Evolutionary conservation across 116 monocot genomes (phyloP).

Genomic region (Thalassia testudinum): DNA sequence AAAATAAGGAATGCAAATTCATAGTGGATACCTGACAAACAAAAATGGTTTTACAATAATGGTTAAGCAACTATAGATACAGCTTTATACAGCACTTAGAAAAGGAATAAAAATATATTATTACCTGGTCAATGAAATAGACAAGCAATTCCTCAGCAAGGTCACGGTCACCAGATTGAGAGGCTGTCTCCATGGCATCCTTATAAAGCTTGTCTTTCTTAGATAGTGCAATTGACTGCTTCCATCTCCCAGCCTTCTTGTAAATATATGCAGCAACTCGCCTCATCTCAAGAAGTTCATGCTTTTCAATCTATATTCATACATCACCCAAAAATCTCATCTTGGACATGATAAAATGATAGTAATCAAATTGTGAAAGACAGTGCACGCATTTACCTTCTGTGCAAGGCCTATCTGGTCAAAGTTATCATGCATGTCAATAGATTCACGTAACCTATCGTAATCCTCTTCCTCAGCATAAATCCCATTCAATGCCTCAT

Average conservation of each 20-base stretch:
- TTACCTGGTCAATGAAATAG: conserved; percentile 98
- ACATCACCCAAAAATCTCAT: neutral
- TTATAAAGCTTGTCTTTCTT: conserved; percentile 98
- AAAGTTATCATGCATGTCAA: conserved; percentile 99
- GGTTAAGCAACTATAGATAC: too few species aligned
- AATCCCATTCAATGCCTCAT: conserved; percentile 97
- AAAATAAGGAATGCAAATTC: too few species aligned
- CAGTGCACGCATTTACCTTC: conserved; percentile 38
- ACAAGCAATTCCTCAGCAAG: conserved; percentile 94
- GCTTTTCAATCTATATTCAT: conserved; percentile 72
- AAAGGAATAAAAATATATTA: too few species aligned
- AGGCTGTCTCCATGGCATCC: conserved; percentile 97
- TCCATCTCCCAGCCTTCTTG: conserved; percentile 99
- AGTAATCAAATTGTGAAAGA: neutral
- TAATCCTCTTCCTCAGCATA: conserved; percentile 98
- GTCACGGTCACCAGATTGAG: conserved; percentile 95
- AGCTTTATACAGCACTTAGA: too few species aligned
- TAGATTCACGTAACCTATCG: conserved; percentile 90
- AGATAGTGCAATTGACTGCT: conserved; percentile 93
- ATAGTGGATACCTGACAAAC: too few species aligned
- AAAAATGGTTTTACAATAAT: too few species aligned
- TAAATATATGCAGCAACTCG: conserved; percentile 95
- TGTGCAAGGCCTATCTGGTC: conserved; percentile 98
- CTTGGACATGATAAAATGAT: neutral
- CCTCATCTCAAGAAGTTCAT: conserved; percentile 99